Percentiles rank a stretch among this genome's conserved stretches.
Conservation (phyloP, 768 basidiomycete genomes). For the Daedaleopsis nitida region DNA sequence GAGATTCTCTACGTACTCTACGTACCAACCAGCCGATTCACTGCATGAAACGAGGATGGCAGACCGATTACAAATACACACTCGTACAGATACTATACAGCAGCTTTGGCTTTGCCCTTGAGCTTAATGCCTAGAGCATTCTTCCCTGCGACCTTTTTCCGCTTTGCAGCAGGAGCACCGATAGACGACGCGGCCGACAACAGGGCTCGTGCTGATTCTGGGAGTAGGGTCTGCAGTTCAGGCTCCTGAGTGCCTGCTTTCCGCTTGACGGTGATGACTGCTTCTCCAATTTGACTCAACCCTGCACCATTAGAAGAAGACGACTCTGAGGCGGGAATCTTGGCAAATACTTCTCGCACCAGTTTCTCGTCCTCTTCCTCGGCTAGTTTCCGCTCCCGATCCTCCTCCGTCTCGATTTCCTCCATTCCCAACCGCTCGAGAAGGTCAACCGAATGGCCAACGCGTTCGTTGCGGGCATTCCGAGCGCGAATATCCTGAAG, state of each 20-base stretch:
- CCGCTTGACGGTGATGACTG: constrained; percentile 75
- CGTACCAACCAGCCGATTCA: too few relatives aligned
- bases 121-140: constrained; percentile 76
- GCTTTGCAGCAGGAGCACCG: constrained; percentile 49
- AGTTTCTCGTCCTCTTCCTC: constrained; percentile 93
- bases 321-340: constrained; percentile 49
- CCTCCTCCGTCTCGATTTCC: constrained; percentile 79
- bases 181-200: constrained; percentile 49
- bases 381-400: constrained; percentile 63
- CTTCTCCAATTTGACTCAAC: constrained; percentile 12
- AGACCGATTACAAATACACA: neutral
- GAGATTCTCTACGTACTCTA: too few relatives aligned
- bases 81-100: neutral
- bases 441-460: constrained; percentile 75
- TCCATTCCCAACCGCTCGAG: constrained; percentile 60
- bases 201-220: constrained; percentile 63
- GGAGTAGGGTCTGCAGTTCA: constrained; percentile 64
- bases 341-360: constrained; percentile 86
- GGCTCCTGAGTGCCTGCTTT: constrained; percentile 84
- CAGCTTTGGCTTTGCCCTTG: constrained; percentile 45
- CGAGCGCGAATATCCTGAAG: constrained; percentile 88
- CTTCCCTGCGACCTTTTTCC: constrained; percentile 63
- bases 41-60: too few relatives aligned
- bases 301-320: constrained; percentile 12
- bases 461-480: constrained; percentile 86